These are phyloP conservation scores for Teunomyces panamensis DNA, from an alignment of 805 yeast species.

Conservation along the genomic window DNA sequence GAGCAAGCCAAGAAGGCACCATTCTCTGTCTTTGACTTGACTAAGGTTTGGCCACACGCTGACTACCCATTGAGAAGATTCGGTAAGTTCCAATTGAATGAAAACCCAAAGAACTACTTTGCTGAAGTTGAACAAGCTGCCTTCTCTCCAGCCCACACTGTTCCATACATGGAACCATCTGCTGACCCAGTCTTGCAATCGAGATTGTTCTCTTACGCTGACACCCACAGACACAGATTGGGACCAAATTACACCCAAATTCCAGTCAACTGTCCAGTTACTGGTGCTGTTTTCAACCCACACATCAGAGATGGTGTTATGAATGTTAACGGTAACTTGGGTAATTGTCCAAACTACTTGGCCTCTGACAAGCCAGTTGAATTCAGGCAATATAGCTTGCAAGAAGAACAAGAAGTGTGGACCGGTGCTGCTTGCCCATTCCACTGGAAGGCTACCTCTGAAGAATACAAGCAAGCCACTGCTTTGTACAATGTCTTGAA, in stretches of 20 bases:
- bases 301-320: slow-evolving; percentile 81
- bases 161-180: slow-evolving; percentile 72
- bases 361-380: slow-evolving; percentile 53
- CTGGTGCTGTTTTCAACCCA: slow-evolving; percentile 52
- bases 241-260: slow-evolving; percentile 66
- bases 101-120: slow-evolving; percentile 52
- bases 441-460: slow-evolving; percentile 79
- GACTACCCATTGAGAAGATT: slow-evolving; percentile 54
- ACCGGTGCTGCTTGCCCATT: slow-evolving; percentile 76
- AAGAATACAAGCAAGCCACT: slow-evolving; percentile 77
- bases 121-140: slow-evolving; percentile 52
- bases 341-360: slow-evolving; percentile 72
- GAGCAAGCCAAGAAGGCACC: slow-evolving; percentile 72
- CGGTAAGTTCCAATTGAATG: slow-evolving; percentile 53
- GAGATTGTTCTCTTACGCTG: slow-evolving; percentile 72
- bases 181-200: slow-evolving; percentile 78
- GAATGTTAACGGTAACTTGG: slow-evolving; percentile 61
- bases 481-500: slow-evolving; percentile 77
- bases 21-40: slow-evolving; percentile 84
- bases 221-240: slow-evolving; percentile 74
- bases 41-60: slow-evolving; percentile 66
- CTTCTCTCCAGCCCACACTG: slow-evolving; percentile 69
- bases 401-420: slow-evolving; percentile 77
- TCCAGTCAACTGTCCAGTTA: slow-evolving; percentile 72
- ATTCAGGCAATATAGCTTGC: slow-evolving; percentile 44